Evolutionary conservation across 441 rosid species (phyloP).

Genomic region (Bocquillonia castaneifolia): DNA sequence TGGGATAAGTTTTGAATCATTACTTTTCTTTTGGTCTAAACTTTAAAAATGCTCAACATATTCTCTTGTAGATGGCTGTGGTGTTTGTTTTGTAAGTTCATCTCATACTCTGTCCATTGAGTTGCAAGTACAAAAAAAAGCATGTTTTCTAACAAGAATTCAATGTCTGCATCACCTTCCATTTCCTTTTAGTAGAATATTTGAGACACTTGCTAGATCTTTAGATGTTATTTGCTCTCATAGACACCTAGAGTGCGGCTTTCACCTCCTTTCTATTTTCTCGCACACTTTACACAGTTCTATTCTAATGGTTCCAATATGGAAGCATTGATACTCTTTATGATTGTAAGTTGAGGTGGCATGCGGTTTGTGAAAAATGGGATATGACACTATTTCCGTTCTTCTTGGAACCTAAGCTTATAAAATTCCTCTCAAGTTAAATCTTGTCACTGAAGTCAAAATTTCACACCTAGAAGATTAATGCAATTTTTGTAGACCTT

Average conservation of each 20-base stretch:
- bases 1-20: neutral
- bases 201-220: neutral
- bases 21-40: neutral
- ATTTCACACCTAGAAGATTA: neutral
- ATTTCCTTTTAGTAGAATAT: neutral
- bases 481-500: neutral
- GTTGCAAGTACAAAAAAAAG: neutral
- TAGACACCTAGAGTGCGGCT: neutral
- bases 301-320: neutral
- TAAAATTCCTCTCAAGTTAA: neutral
- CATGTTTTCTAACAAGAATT: slow-evolving; percentile 5
- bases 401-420: neutral
- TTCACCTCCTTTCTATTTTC: neutral
- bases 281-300: neutral
- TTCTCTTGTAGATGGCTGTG: slow-evolving; percentile 4
- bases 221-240: neutral
- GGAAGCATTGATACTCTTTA: neutral
- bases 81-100: neutral
- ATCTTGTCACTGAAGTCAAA: neutral
- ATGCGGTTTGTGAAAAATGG: neutral
- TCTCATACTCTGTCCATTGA: neutral
- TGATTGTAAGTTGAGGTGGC: neutral
- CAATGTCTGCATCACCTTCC: neutral
- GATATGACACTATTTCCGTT: neutral
- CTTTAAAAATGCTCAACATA: slow-evolving; percentile 2